Conservation (phyloP, 305 asterid genomes). For the Rubia tinctorum region DNA sequence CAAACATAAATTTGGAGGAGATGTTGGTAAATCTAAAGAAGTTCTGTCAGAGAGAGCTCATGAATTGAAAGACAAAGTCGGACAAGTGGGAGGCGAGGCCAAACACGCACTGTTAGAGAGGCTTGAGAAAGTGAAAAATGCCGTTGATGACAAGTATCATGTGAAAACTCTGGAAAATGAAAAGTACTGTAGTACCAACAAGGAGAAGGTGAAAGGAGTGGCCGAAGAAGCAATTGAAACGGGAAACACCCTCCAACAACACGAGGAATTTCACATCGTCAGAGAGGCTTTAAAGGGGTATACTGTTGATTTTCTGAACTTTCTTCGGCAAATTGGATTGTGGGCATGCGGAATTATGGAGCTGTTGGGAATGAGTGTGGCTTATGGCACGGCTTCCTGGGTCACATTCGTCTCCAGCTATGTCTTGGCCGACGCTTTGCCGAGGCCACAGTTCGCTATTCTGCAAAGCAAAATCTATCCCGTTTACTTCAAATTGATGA, state of each 20-base stretch:
- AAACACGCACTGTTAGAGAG: background rate
- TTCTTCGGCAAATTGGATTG: constrained; percentile 25
- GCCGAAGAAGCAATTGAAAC: constrained; percentile 16
- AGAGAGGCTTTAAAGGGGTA: constrained; percentile 3
- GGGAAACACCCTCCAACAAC: constrained; percentile 17
- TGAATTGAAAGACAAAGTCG: constrained; percentile 10
- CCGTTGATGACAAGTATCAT: constrained; percentile 4
- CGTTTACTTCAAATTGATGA: constrained; percentile 64
- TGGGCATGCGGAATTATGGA: constrained; percentile 29
- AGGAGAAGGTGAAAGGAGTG: too few relatives aligned
- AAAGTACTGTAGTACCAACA: too few relatives aligned
- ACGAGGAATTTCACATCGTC: constrained; percentile 15
- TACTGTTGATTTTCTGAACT: constrained; percentile 11
- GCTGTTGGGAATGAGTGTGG: constrained; percentile 54
- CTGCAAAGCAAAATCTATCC: constrained; percentile 77
- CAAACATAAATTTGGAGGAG: constrained; percentile 24
- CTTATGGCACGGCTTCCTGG: constrained; percentile 74
- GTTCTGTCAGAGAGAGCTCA: constrained; percentile 17
- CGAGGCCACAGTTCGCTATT: constrained; percentile 65
- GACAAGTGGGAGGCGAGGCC: constrained; percentile 19
- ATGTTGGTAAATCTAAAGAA: constrained; percentile 28
- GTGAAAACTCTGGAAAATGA: background rate
- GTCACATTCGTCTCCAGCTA: constrained; percentile 65
- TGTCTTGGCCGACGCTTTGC: constrained; percentile 52
- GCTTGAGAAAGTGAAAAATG: constrained; percentile 9